phyloP scores from a whole-genome alignment of 257 asterid species.

The Sherardia arvensis region DNA sequence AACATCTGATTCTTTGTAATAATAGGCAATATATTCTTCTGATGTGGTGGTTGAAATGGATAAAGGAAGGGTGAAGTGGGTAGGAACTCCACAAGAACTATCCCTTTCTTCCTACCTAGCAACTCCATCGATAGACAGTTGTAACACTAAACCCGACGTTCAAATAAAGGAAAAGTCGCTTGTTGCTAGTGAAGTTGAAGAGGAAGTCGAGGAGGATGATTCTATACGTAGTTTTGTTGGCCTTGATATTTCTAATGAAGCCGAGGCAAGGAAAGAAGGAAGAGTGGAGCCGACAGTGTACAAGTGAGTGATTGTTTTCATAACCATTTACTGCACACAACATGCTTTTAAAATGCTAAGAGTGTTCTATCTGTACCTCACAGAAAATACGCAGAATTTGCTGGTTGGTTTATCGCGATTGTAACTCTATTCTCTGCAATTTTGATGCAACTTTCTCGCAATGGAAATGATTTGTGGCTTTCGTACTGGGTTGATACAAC shows the following conservation, averaged over 20 bases:
- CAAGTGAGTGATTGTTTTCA: constrained; percentile 51
- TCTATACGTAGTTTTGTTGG: constrained; percentile 27
- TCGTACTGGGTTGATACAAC: constrained; percentile 93
- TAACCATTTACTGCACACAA: not conserved
- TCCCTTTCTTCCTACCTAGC: constrained; percentile 43
- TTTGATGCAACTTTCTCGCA: constrained; percentile 96
- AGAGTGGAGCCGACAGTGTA: constrained; percentile 69
- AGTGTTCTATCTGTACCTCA: constrained; percentile 10
- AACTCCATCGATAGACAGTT: constrained; percentile 41
- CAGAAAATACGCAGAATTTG: constrained; percentile 87
- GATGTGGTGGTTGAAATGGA: constrained; percentile 81
- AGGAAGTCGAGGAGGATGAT: constrained; percentile 36
- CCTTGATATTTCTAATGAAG: constrained; percentile 43
- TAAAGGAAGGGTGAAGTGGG: constrained; percentile 69
- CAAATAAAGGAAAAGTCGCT: constrained; percentile 22
- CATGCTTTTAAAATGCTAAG: constrained; percentile 1
- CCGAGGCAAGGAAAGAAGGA: constrained; percentile 77
- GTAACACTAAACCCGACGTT: constrained; percentile 27
- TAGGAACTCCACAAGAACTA: constrained; percentile 63
- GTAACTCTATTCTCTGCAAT: constrained; percentile 66
- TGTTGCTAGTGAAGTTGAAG: constrained; percentile 20
- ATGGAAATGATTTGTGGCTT: constrained; percentile 93
- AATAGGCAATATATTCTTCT: constrained; percentile 75
- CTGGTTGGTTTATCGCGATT: constrained; percentile 64
- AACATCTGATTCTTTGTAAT: not conserved